Evolutionary conservation across 2,329 filamentous ascomycete genomes (phyloP).

Genomic region (Penicillium fuscoglaucum): DNA sequence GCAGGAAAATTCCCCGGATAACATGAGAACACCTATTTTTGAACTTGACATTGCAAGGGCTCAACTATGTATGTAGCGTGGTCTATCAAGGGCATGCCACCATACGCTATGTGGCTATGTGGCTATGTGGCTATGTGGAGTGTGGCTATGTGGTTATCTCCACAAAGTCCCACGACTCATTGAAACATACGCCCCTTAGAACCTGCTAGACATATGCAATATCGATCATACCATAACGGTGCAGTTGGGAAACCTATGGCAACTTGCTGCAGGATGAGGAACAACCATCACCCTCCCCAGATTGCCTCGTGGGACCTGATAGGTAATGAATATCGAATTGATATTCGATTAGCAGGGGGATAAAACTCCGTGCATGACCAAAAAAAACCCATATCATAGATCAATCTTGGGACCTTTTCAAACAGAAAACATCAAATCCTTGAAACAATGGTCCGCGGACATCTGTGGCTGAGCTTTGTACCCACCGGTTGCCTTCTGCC

Average conservation of each 20-base stretch:
- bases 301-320: too few relatives aligned
- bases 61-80: background rate
- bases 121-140: background rate
- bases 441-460: background rate
- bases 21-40: background rate
- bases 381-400: background rate
- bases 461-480: background rate
- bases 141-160: background rate
- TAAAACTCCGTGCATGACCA: background rate
- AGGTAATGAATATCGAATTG: background rate
- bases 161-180: background rate
- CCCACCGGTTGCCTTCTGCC: conserved; percentile 3
- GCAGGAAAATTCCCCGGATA: background rate
- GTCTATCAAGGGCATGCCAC: background rate
- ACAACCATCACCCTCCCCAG: background rate
- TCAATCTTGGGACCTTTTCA: background rate
- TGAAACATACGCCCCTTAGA: background rate
- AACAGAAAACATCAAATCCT: background rate
- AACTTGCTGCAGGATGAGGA: background rate
- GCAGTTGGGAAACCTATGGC: background rate
- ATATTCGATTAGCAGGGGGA: too few relatives aligned
- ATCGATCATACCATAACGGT: background rate
- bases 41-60: background rate
- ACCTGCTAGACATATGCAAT: background rate
- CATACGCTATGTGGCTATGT: too few relatives aligned